Evolutionary conservation across 768 basidiomycete genomes (phyloP).

Genomic region (Boletus subparvulus): DNA sequence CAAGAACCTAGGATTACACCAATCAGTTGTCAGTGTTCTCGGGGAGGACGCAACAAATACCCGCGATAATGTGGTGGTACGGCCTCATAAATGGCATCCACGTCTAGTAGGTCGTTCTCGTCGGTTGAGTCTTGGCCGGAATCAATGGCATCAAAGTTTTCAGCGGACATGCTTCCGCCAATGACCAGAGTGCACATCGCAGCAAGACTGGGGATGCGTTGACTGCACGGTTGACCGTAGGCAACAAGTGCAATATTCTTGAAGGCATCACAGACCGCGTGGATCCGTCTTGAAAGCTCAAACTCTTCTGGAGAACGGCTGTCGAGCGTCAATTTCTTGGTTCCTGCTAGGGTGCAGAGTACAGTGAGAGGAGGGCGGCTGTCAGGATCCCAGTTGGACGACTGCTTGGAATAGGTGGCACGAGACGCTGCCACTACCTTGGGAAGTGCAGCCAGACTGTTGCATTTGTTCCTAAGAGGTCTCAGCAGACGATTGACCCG

Average conservation of each 20-base stretch:
- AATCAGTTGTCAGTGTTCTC: slow-evolving; percentile 11
- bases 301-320: slow-evolving; percentile 34
- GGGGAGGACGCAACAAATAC: slow-evolving; percentile 32
- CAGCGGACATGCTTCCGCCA: slow-evolving; percentile 44
- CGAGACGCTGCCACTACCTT: slow-evolving; percentile 18
- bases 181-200: slow-evolving; percentile 47
- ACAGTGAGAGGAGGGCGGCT: slow-evolving; percentile 35
- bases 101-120: slow-evolving; percentile 25
- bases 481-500: slow-evolving; percentile 47
- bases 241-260: slow-evolving; percentile 47
- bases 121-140: slow-evolving; percentile 26
- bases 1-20: slow-evolving; percentile 38
- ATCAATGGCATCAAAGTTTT: slow-evolving; percentile 10
- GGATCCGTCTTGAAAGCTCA: slow-evolving; percentile 47
- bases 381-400: slow-evolving; percentile 19
- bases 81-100: slow-evolving; percentile 48
- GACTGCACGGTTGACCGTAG: slow-evolving; percentile 15
- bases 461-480: slow-evolving; percentile 49
- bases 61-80: slow-evolving; percentile 53
- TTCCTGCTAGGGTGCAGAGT: slow-evolving; percentile 38
- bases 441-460: slow-evolving; percentile 32
- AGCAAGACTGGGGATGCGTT: slow-evolving; percentile 39
- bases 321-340: slow-evolving; percentile 37
- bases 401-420: slow-evolving; percentile 16
- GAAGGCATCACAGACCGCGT: slow-evolving; percentile 58